phyloP scores from a whole-genome alignment of 83 land plant genomes.

The Diphasiastrum complanatum region DNA sequence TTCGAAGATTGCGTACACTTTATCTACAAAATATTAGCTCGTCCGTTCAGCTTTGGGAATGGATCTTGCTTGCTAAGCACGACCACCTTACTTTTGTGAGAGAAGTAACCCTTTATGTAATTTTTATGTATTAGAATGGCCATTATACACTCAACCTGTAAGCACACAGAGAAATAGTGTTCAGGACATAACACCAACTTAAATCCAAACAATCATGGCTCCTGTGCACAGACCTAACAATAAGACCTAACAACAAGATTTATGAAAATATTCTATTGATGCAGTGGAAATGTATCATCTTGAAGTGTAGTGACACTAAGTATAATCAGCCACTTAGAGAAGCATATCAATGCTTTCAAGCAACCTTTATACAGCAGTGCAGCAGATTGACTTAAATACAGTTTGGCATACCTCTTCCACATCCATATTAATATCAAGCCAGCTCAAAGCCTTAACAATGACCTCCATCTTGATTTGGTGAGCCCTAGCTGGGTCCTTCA shows the following conservation, averaged over 20 bases:
- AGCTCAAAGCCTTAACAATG: slow-evolving; percentile 84
- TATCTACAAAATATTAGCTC: slow-evolving; percentile 24
- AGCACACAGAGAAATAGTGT: too few species aligned
- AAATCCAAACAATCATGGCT: too few species aligned
- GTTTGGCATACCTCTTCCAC: slow-evolving; percentile 93
- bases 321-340: too few species aligned
- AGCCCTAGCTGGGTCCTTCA: slow-evolving; percentile 88
- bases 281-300: too few species aligned
- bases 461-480: slow-evolving; percentile 90
- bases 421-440: slow-evolving; percentile 97
- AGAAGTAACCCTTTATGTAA: slow-evolving; percentile 88
- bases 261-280: too few species aligned
- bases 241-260: too few species aligned
- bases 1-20: too few species aligned
- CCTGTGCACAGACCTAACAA: too few species aligned
- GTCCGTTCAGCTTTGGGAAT: slow-evolving; percentile 76
- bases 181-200: too few species aligned
- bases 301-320: too few species aligned
- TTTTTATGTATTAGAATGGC: slow-evolving; percentile 84
- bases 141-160: slow-evolving; percentile 92
- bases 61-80: slow-evolving; percentile 98
- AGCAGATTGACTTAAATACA: not conserved
- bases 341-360: too few species aligned
- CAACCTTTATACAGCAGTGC: too few species aligned
- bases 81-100: slow-evolving; percentile 96